Evolutionary conservation across 306 rosid genomes (phyloP).

Genomic region (Quercus wislizeni): DNA sequence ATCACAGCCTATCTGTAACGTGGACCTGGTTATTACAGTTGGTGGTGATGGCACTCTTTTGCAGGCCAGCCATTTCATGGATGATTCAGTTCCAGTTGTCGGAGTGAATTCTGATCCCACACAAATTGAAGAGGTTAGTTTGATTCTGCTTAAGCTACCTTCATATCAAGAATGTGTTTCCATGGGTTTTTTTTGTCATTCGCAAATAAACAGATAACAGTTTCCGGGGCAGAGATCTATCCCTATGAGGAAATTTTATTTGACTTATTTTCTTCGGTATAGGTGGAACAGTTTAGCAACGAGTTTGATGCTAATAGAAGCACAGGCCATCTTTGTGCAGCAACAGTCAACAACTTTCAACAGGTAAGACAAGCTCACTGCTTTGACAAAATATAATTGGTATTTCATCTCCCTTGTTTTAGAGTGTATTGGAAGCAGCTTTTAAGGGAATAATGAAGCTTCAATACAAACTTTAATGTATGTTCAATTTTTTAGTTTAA

Average conservation of each 20-base stretch:
- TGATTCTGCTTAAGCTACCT: slow-evolving; percentile 1
- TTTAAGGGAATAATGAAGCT: background rate
- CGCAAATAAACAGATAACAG: background rate
- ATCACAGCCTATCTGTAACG: slow-evolving; percentile 57
- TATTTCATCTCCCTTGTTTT: background rate
- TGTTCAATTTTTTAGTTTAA: background rate
- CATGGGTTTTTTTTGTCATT: slow-evolving; percentile 1
- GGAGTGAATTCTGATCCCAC: slow-evolving; percentile 98
- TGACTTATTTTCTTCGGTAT: slow-evolving; percentile 19
- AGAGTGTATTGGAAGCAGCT: background rate
- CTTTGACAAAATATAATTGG: background rate
- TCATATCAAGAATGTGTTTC: slow-evolving; percentile 11
- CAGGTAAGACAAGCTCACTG: slow-evolving; percentile 47
- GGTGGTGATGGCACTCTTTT: slow-evolving; percentile 97
- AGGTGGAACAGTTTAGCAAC: slow-evolving; percentile 60
- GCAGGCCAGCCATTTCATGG: slow-evolving; percentile 82
- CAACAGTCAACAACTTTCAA: slow-evolving; percentile 73
- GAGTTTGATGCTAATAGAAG: slow-evolving; percentile 87
- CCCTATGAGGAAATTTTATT: slow-evolving; percentile 8
- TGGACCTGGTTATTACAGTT: slow-evolving; percentile 77
- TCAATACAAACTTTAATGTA: background rate
- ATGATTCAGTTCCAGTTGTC: slow-evolving; percentile 71
- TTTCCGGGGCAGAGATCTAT: slow-evolving; percentile 2
- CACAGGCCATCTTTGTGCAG: slow-evolving; percentile 82
- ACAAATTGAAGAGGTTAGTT: slow-evolving; percentile 61